Conservation (phyloP, 257 asterid species). For the Solanum ossicruentum region DNA sequence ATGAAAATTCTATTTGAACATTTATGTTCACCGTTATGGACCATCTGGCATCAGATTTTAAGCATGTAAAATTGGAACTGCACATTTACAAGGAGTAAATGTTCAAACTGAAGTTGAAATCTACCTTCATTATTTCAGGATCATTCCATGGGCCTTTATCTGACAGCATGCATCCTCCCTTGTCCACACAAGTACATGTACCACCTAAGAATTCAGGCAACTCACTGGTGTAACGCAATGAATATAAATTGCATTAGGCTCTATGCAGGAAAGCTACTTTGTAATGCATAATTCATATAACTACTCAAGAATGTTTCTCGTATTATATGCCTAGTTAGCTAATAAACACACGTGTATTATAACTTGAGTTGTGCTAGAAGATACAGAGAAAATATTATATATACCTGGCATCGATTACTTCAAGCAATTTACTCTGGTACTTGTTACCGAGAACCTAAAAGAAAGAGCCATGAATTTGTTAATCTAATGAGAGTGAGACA, state of each 20-base stretch:
- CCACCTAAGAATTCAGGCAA: conserved; percentile 96
- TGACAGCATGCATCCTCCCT: conserved; percentile 81
- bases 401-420: conserved; percentile 83
- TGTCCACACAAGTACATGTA: conserved; percentile 74
- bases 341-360: not conserved
- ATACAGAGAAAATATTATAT: not conserved
- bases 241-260: not conserved
- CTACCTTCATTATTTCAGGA: conserved; percentile 76
- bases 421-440: conserved; percentile 87
- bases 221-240: conserved; percentile 37
- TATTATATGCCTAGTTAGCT: not conserved
- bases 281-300: not conserved
- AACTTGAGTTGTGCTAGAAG: not conserved
- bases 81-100: not conserved
- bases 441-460: conserved; percentile 78
- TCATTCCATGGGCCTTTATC: conserved; percentile 99
- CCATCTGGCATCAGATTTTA: conserved; percentile 37
- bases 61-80: not conserved
- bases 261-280: not conserved
- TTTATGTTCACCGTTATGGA: conserved; percentile 70
- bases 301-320: not conserved
- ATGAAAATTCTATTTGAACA: conserved; percentile 30
- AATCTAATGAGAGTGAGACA: not conserved
- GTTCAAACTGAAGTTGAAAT: not conserved
- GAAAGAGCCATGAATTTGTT: not conserved